A percentile compares a stretch with the other conserved stretches of the same genome.
Conservation (phyloP, 2,329 filamentous ascomycete genomes). For the Neodidymelliopsis sp. region DNA sequence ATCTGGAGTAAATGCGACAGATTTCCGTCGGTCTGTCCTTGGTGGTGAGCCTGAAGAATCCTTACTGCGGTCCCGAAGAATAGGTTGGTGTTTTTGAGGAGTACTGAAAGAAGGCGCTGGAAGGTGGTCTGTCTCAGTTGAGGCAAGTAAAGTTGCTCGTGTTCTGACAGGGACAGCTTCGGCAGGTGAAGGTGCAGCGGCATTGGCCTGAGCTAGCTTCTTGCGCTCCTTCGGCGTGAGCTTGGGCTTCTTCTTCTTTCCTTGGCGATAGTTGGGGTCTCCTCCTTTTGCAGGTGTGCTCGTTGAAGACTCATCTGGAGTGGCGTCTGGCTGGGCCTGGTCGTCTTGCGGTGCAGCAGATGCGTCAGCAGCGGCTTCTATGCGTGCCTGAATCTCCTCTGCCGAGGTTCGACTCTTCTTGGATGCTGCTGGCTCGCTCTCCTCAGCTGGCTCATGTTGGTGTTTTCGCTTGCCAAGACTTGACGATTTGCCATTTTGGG, state of each 20-base stretch:
- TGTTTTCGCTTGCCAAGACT: slow-evolving; percentile 50
- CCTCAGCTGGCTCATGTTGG: slow-evolving; percentile 38
- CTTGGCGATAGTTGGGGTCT: slow-evolving; percentile 45
- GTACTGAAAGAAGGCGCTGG: slow-evolving; percentile 21
- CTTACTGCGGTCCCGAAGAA: slow-evolving; percentile 22
- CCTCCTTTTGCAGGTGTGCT: slow-evolving; percentile 36
- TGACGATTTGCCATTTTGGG: slow-evolving; percentile 35
- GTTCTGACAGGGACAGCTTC: slow-evolving; percentile 16
- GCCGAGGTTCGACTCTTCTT: slow-evolving; percentile 25
- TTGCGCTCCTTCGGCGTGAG: slow-evolving; percentile 13
- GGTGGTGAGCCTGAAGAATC: slow-evolving; percentile 36
- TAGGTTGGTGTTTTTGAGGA: slow-evolving; percentile 26
- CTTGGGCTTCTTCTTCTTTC: slow-evolving; percentile 26
- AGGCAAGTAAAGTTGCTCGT: slow-evolving; percentile 38
- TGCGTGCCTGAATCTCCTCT: background rate
- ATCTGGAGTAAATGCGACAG: slow-evolving; percentile 70
- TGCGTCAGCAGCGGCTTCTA: background rate
- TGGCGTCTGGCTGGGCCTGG: slow-evolving; percentile 11
- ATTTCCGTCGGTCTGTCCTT: slow-evolving; percentile 56
- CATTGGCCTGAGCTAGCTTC: slow-evolving; percentile 11
- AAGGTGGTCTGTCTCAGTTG: slow-evolving; percentile 36
- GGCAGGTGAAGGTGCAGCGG: slow-evolving; percentile 34
- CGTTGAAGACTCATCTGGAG: slow-evolving; percentile 13
- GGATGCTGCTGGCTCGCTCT: slow-evolving; percentile 20
- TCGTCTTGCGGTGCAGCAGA: slow-evolving; percentile 15